Conservation (phyloP, 768 basidiomycete genomes). For the Agaricus bisporus region DNA sequence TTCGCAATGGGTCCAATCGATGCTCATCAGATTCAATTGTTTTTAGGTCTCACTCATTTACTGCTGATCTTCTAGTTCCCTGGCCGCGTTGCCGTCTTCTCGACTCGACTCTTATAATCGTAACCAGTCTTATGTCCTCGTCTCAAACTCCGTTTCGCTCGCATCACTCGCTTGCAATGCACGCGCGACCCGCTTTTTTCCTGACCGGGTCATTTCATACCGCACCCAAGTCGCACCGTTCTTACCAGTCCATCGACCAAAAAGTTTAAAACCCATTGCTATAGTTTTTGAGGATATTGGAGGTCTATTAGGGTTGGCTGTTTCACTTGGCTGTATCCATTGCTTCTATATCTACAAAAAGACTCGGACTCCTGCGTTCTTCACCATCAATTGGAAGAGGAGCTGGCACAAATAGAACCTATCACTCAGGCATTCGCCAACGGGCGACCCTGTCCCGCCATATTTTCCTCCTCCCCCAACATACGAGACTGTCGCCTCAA, state of each 20-base stretch:
- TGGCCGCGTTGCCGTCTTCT: not conserved
- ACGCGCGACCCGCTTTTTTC: not conserved
- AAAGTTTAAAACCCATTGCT: constrained; percentile 25
- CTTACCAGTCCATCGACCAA: constrained; percentile 9
- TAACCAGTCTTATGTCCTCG: not conserved
- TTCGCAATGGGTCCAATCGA: not conserved
- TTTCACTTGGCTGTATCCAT: constrained; percentile 32
- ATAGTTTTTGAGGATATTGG: constrained; percentile 43
- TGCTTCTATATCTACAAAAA: constrained; percentile 37
- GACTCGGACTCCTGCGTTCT: constrained; percentile 34
- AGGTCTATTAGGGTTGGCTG: constrained; percentile 27
- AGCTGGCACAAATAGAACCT: constrained; percentile 43
- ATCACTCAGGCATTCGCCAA: constrained; percentile 20
- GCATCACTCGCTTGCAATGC: constrained; percentile 8
- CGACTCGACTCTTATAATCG: not conserved
- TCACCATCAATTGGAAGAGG: constrained; percentile 41
- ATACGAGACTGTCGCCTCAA: constrained; percentile 23
- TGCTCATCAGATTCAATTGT: too few relatives aligned
- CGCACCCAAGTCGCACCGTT: constrained; percentile 7
- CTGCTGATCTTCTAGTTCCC: not conserved
- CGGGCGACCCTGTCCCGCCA: constrained; percentile 43
- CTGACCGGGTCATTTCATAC: not conserved
- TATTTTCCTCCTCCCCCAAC: constrained; percentile 46
- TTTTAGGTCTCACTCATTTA: too few relatives aligned
- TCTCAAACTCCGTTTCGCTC: constrained; percentile 3